phyloP scores from a whole-genome alignment of 148 eudicot species.

The Persicaria tinctoria region DNA sequence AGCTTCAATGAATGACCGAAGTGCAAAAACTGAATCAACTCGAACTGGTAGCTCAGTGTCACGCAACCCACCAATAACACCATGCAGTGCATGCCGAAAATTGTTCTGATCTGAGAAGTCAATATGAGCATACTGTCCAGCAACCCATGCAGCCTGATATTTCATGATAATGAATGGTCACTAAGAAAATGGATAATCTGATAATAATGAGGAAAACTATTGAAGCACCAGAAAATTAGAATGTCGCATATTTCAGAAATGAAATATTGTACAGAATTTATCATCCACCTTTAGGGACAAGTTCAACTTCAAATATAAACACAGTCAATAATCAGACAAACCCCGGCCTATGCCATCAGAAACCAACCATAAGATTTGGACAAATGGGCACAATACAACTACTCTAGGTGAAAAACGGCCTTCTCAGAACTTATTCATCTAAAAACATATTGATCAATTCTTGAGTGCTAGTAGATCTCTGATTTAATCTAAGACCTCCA shows the following conservation, averaged over 20 bases:
- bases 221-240: not conserved
- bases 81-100: slow-evolving; percentile 81
- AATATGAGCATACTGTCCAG: slow-evolving; percentile 96
- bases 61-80: slow-evolving; percentile 94
- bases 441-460: not conserved
- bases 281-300: not conserved
- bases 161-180: not conserved
- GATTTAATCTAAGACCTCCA: too few relatives aligned
- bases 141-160: slow-evolving; percentile 97
- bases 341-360: not conserved
- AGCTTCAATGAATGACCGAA: slow-evolving; percentile 97
- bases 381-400: not conserved
- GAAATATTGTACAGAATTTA: not conserved
- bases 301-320: not conserved
- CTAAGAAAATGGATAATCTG: not conserved
- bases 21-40: slow-evolving; percentile 89
- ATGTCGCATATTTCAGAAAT: not conserved
- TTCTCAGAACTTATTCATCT: not conserved
- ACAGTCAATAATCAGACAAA: not conserved
- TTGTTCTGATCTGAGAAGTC: slow-evolving; percentile 78
- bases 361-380: not conserved
- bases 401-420: not conserved
- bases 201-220: not conserved
- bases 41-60: slow-evolving; percentile 99
- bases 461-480: too few relatives aligned